Conservation (phyloP, 2,329 filamentous ascomycete genomes). For the Nemania serpens region DNA sequence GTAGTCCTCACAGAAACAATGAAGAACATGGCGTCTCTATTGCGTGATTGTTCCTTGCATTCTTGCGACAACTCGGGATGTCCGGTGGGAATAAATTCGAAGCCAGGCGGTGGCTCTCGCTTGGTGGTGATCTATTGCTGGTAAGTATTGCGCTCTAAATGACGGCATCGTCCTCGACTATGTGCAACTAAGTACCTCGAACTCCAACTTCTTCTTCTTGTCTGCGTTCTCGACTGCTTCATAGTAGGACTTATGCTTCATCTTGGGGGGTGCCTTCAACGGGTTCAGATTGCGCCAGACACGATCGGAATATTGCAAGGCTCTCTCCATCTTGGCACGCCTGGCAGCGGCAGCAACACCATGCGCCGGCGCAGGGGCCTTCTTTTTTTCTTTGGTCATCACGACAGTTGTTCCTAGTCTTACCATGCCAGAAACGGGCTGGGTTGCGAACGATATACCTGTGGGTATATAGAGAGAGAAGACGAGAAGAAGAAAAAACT, state of each 20-base stretch:
- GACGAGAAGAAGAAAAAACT: constrained; percentile 19
- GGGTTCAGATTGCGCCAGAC: constrained; percentile 41
- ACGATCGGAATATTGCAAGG: constrained; percentile 34
- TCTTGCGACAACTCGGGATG: constrained; percentile 63
- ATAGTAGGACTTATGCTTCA: constrained; percentile 65
- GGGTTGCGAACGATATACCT: constrained; percentile 28
- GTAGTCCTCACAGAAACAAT: constrained; percentile 63
- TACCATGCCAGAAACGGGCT: constrained; percentile 40
- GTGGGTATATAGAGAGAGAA: constrained; percentile 26
- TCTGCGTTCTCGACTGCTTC: constrained; percentile 68
- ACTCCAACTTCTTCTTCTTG: constrained; percentile 68
- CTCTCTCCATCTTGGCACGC: constrained; percentile 39
- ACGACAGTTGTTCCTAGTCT: constrained; percentile 39
- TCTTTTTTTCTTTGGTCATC: constrained; percentile 43
- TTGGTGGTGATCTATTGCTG: constrained; percentile 55
- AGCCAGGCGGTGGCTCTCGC: constrained; percentile 61
- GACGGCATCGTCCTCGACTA: not conserved
- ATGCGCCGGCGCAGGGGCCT: constrained; percentile 37
- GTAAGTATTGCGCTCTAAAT: constrained; percentile 30
- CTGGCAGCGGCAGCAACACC: constrained; percentile 35
- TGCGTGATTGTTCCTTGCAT: constrained; percentile 69
- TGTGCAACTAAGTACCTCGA: constrained; percentile 53
- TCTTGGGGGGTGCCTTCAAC: constrained; percentile 46
- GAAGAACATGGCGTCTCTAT: constrained; percentile 66
- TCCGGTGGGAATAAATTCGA: constrained; percentile 65